Percentiles rank a stretch among this genome's conserved stretches.
phyloP scores from a whole-genome alignment of 495 filamentous ascomycete species.

The Penicillium herquei region DNA sequence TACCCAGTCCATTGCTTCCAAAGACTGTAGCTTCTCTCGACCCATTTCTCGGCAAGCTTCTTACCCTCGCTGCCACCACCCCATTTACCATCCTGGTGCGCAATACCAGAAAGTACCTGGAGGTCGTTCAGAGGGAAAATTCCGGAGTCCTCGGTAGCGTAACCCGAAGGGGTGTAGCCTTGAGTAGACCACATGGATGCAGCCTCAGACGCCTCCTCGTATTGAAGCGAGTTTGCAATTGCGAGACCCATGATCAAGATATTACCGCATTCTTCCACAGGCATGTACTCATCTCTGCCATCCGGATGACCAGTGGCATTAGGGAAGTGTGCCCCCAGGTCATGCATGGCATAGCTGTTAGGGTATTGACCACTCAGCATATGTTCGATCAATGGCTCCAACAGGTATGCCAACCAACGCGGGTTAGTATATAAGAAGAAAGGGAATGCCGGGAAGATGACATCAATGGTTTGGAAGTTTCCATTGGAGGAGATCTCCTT shows the following conservation, averaged over 20 bases:
- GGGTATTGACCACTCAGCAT: slow-evolving; percentile 90
- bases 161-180: slow-evolving; percentile 20
- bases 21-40: slow-evolving; percentile 65
- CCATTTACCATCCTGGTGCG: slow-evolving; percentile 52
- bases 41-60: slow-evolving; percentile 54
- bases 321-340: slow-evolving; percentile 84
- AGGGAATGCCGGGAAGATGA: slow-evolving; percentile 92
- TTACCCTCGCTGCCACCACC: slow-evolving; percentile 48
- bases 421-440: slow-evolving; percentile 97
- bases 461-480: slow-evolving; percentile 94
- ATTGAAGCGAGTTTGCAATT: slow-evolving; percentile 75
- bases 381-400: slow-evolving; percentile 90
- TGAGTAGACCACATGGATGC: slow-evolving; percentile 50
- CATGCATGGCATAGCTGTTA: slow-evolving; percentile 89
- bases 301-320: slow-evolving; percentile 90
- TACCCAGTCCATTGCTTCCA: slow-evolving; percentile 96
- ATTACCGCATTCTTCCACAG: slow-evolving; percentile 93
- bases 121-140: slow-evolving; percentile 44
- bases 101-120: slow-evolving; percentile 43
- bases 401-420: slow-evolving; percentile 82
- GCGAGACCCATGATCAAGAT: slow-evolving; percentile 95
- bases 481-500: slow-evolving; percentile 97
- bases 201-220: slow-evolving; percentile 57
- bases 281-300: slow-evolving; percentile 93
- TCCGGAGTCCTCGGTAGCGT: slow-evolving; percentile 20